Conservation (phyloP, 345 rosid species). For the Camelina hispida region DNA sequence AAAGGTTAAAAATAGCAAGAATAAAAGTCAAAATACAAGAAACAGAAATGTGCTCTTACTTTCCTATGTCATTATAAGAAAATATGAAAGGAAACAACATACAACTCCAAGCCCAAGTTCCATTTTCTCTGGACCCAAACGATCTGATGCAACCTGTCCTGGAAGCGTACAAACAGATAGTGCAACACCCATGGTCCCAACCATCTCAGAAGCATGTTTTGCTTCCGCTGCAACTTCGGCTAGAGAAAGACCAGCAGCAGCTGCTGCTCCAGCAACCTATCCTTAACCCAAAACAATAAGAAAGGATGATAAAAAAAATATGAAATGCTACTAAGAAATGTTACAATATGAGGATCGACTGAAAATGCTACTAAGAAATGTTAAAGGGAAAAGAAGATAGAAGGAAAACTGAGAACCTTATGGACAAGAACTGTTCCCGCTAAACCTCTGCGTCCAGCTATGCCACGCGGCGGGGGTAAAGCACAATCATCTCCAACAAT, state of each 20-base stretch:
- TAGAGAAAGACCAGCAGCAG: slow-evolving; percentile 74
- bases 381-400: neutral
- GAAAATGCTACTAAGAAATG: neutral
- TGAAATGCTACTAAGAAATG: neutral
- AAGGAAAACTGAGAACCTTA: slow-evolving; percentile 61
- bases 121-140: slow-evolving; percentile 81
- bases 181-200: slow-evolving; percentile 94
- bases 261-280: slow-evolving; percentile 92
- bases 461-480: slow-evolving; percentile 90
- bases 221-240: slow-evolving; percentile 75
- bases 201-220: slow-evolving; percentile 71
- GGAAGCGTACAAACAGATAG: slow-evolving; percentile 83
- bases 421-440: slow-evolving; percentile 93
- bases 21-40: neutral
- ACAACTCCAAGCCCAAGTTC: slow-evolving; percentile 97
- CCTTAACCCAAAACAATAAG: slow-evolving; percentile 29
- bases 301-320: slow-evolving; percentile 2
- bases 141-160: slow-evolving; percentile 79
- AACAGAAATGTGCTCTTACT: slow-evolving; percentile 11
- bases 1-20: slow-evolving; percentile 3
- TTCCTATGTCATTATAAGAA: neutral
- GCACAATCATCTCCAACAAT: slow-evolving; percentile 99
- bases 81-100: slow-evolving; percentile 46
- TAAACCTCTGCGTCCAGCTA: slow-evolving; percentile 91
- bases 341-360: slow-evolving; percentile 4